These are phyloP conservation scores for Gracilaria domingensis DNA, from an alignment of 23 red algal genomes.

Conservation along the genomic window DNA sequence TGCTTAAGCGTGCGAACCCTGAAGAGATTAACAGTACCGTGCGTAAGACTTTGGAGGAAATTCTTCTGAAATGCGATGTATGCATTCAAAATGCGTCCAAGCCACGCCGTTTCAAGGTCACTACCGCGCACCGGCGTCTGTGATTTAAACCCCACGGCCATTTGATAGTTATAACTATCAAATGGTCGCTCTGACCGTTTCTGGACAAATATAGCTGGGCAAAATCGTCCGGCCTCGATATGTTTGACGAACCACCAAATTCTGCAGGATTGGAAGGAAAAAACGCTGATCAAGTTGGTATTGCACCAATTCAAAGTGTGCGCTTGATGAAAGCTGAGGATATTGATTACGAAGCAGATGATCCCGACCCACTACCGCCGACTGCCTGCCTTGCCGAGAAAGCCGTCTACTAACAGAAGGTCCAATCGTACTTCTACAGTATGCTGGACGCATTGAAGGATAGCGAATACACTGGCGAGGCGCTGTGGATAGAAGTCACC, in stretches of 20 bases:
- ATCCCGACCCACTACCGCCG: background rate
- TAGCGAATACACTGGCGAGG: background rate
- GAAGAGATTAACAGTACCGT: background rate
- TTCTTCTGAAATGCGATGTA: background rate
- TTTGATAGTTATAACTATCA: slow-evolving; percentile 3
- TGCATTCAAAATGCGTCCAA: background rate
- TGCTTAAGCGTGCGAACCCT: background rate
- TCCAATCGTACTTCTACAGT: background rate
- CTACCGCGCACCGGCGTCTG: background rate
- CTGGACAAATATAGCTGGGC: background rate
- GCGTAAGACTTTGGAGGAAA: background rate
- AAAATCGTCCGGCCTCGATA: background rate
- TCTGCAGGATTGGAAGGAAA: background rate
- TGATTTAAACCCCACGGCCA: background rate
- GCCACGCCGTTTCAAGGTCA: slow-evolving; percentile 24
- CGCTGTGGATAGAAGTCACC: background rate
- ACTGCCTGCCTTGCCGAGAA: background rate
- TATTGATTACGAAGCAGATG: background rate
- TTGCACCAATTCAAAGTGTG: background rate
- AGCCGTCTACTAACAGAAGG: background rate
- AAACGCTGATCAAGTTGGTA: background rate
- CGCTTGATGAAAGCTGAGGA: background rate
- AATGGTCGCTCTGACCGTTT: background rate
- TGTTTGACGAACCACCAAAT: background rate
- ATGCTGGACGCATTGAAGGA: background rate